phyloP scores from a whole-genome alignment of 768 basidiomycete genomes.

The Podaxis mareebaensis region DNA sequence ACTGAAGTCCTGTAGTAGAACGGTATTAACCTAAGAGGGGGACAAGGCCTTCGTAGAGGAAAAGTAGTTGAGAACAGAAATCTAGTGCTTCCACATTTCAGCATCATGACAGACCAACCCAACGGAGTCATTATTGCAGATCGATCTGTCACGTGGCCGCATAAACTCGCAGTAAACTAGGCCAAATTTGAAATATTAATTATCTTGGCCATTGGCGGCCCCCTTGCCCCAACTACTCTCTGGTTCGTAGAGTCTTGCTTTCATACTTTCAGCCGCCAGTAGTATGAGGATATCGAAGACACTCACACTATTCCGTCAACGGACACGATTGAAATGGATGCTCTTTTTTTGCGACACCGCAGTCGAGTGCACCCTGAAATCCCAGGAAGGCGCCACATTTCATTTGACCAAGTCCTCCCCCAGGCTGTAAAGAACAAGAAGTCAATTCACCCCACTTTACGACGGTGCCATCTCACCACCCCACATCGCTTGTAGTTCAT shows the following conservation, averaged over 20 bases:
- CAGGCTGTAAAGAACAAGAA: not conserved
- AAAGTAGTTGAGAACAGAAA: conserved; percentile 11
- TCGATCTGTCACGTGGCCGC: conserved; percentile 22
- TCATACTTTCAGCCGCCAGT: too few relatives aligned
- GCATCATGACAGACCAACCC: conserved; percentile 2
- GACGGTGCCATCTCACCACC: not conserved
- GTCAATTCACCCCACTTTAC: not conserved
- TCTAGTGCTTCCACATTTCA: conserved; percentile 18
- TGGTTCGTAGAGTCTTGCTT: too few relatives aligned
- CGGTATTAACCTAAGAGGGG: conserved; percentile 8
- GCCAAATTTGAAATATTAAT: not conserved
- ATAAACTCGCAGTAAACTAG: not conserved
- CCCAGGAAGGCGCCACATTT: too few relatives aligned
- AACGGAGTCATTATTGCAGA: conserved; percentile 20
- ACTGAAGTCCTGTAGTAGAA: conserved; percentile 1
- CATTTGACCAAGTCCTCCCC: too few relatives aligned
- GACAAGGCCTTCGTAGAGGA: not conserved
- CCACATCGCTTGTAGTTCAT: not conserved
- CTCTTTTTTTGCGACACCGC: not conserved
- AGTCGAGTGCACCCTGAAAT: too few relatives aligned
- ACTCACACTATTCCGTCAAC: conserved; percentile 15
- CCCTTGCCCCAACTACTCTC: too few relatives aligned
- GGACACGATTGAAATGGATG: conserved; percentile 11
- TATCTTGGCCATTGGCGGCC: too few relatives aligned
- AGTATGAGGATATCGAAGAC: not conserved